These are phyloP conservation scores for Herpetomonas samuelpessoai DNA, from an alignment of 208 protist species.

Conservation along the genomic window DNA sequence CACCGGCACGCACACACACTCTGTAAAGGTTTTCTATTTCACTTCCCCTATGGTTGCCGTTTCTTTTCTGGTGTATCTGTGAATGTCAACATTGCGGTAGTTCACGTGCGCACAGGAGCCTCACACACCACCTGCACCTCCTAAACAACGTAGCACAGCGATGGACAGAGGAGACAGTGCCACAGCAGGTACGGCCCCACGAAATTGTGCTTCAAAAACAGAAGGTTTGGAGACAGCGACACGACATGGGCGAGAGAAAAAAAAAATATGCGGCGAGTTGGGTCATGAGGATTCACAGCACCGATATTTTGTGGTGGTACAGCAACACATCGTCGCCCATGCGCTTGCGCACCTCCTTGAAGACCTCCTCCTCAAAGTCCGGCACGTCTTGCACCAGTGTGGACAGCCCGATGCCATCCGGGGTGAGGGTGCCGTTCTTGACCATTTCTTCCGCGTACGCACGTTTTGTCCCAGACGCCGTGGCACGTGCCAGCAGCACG, in stretches of 20 bases:
- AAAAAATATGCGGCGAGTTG: slow-evolving; percentile 3
- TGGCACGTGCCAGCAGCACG: slow-evolving; percentile 25
- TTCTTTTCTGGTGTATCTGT: too few species aligned
- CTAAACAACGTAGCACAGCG: too few species aligned
- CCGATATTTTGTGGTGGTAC: slow-evolving; percentile 20
- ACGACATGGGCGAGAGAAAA: background rate
- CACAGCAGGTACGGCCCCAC: too few species aligned
- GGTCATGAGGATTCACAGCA: background rate
- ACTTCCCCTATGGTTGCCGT: too few species aligned
- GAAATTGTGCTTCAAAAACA: too few species aligned
- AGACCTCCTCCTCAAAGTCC: slow-evolving; percentile 36
- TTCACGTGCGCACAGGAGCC: too few species aligned
- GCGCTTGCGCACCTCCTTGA: slow-evolving; percentile 13
- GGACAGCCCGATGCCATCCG: slow-evolving; percentile 21
- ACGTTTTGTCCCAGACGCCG: slow-evolving; percentile 6
- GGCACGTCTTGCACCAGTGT: slow-evolving; percentile 35
- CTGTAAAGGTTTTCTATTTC: too few species aligned
- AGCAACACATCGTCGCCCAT: slow-evolving; percentile 40
- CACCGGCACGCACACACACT: too few species aligned
- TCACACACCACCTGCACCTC: too few species aligned
- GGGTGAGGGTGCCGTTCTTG: slow-evolving; percentile 41
- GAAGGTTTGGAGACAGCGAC: too few species aligned
- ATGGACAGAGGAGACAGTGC: too few species aligned
- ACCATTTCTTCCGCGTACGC: slow-evolving; percentile 62
- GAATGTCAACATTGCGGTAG: too few species aligned